Conservation (phyloP, 2,329 filamentous ascomycete species). For the Paradendryphiella salina region DNA sequence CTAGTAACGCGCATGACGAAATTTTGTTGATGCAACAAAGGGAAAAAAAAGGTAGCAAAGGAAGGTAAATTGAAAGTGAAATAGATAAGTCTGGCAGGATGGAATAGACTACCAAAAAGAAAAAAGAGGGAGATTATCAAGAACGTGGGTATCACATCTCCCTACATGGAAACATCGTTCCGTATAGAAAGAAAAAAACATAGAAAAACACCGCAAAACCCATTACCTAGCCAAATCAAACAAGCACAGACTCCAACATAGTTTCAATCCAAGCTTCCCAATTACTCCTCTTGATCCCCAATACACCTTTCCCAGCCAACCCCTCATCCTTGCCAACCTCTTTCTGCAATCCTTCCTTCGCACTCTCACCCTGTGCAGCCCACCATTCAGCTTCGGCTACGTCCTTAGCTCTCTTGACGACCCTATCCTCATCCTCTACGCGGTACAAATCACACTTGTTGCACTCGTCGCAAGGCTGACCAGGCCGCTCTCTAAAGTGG, state of each 20-base stretch:
- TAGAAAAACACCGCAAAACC: background rate
- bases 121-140: background rate
- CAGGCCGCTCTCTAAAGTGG: conserved; percentile 84
- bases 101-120: background rate
- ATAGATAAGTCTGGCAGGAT: background rate
- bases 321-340: conserved; percentile 22
- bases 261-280: conserved; percentile 30
- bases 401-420: conserved; percentile 48
- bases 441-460: conserved; percentile 59
- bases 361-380: conserved; percentile 43
- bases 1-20: too few species aligned
- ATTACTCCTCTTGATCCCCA: conserved; percentile 14
- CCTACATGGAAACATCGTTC: background rate
- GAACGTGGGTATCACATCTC: background rate
- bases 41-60: too few species aligned
- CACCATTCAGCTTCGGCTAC: conserved; percentile 53
- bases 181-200: background rate
- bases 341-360: conserved; percentile 27
- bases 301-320: conserved; percentile 7
- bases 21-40: too few species aligned
- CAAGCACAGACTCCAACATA: conserved; percentile 22
- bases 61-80: too few species aligned
- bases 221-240: conserved; percentile 7
- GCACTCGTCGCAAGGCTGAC: conserved; percentile 76
- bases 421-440: conserved; percentile 53